Conservation (phyloP, 1,284 basidiomycete species). For the Cystobasidium slooffiae region DNA sequence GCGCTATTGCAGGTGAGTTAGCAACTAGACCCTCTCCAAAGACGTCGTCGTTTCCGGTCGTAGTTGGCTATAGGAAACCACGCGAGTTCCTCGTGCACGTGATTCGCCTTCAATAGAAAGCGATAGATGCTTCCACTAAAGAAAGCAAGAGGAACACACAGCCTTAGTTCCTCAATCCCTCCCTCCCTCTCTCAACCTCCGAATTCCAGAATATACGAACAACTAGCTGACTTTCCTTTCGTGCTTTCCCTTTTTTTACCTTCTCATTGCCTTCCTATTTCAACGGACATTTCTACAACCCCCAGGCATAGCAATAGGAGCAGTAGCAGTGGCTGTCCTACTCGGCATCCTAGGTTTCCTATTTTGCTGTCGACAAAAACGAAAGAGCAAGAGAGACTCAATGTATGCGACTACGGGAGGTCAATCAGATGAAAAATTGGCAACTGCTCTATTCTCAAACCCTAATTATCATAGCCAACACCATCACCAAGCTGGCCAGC, state of each 20-base stretch:
- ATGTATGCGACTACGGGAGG: conserved; percentile 24
- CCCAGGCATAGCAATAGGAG: conserved; percentile 38
- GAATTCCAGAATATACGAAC: no score
- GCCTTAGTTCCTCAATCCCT: no score
- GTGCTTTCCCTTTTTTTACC: neutral
- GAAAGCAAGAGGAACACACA: no score
- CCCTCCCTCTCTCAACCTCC: no score
- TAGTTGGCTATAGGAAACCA: no score
- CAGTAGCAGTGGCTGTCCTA: conserved; percentile 20
- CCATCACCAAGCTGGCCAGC: neutral
- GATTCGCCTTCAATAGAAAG: no score
- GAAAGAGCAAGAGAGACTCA: conserved; percentile 21
- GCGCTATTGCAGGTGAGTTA: conserved; percentile 39
- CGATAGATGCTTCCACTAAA: no score
- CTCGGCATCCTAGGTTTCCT: conserved; percentile 19
- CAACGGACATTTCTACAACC: neutral
- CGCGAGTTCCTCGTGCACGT: no score
- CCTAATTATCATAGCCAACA: conserved; percentile 8
- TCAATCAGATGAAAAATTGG: conserved; percentile 27
- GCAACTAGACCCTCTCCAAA: neutral
- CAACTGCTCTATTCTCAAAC: neutral
- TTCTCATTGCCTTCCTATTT: neutral
- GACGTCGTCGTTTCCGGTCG: neutral
- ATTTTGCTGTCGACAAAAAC: conserved; percentile 20
- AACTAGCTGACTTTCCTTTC: neutral